Percentiles rank a stretch among this genome's conserved stretches.
Conservation (phyloP, 768 basidiomycete genomes). For the Pulveroboletus frians region DNA sequence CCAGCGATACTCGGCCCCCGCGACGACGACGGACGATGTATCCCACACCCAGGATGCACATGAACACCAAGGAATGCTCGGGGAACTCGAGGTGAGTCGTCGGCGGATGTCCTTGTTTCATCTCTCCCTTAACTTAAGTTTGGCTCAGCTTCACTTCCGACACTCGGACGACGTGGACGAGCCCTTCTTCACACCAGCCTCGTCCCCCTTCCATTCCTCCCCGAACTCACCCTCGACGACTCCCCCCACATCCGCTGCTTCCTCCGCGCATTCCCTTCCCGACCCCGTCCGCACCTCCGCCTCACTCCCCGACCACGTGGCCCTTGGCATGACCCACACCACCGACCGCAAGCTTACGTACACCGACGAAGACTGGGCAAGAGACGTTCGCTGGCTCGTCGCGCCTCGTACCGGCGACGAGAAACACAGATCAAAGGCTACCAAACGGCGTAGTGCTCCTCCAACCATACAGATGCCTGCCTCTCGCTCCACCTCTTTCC, state of each 20-base stretch:
- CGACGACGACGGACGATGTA: conserved; percentile 3
- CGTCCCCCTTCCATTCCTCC: conserved; percentile 17
- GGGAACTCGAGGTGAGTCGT: conserved; percentile 20
- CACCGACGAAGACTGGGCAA: conserved; percentile 61
- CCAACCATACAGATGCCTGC: conserved; percentile 6
- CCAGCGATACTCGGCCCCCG: conserved; percentile 46
- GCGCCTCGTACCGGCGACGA: conserved; percentile 25
- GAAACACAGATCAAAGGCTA: conserved; percentile 19
- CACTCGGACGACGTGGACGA: conserved; percentile 31
- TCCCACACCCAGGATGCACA: conserved; percentile 2
- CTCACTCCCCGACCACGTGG: conserved; percentile 27
- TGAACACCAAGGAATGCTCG: conserved; percentile 6
- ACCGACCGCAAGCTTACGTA: conserved; percentile 31
- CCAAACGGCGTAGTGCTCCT: conserved; percentile 19
- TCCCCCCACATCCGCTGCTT: conserved; percentile 25
- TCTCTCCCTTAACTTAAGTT: conserved; percentile 4
- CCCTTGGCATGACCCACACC: conserved; percentile 16
- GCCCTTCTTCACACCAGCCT: conserved; percentile 47
- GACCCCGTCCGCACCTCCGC: conserved; percentile 33
- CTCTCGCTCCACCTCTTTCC: conserved; percentile 22
- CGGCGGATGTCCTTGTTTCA: background rate
- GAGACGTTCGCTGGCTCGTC: conserved; percentile 62
- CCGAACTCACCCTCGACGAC: conserved; percentile 20
- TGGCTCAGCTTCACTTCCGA: conserved; percentile 14
- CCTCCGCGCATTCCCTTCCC: conserved; percentile 26